Conservation (phyloP, 805 yeast genomes). For the Starmerella davenportii region DNA sequence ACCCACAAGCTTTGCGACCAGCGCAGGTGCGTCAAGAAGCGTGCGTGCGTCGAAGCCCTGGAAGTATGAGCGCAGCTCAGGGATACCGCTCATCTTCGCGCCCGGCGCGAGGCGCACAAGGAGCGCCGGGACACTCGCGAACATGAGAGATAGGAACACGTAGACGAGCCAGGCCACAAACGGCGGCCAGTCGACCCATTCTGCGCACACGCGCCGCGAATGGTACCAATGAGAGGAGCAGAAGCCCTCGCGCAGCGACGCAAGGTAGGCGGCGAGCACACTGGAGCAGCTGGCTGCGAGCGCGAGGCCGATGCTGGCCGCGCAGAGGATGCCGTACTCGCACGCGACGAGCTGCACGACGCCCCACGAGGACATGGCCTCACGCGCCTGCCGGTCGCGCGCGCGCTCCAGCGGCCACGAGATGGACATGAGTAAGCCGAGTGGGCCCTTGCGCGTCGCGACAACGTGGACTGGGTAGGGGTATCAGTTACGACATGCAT, state of each 20-base stretch:
- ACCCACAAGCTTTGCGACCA: slow-evolving; percentile 40
- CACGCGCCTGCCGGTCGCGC: slow-evolving; percentile 7
- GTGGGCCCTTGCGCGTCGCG: no score
- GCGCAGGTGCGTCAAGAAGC: slow-evolving; percentile 35
- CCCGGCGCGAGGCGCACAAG: slow-evolving; percentile 23
- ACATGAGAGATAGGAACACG: slow-evolving; percentile 24
- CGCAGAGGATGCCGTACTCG: slow-evolving; percentile 49
- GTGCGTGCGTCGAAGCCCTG: slow-evolving; percentile 42
- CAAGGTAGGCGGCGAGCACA: slow-evolving; percentile 64
- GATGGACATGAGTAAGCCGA: slow-evolving; percentile 12
- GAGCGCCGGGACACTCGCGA: slow-evolving; percentile 27
- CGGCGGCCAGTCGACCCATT: slow-evolving; percentile 19
- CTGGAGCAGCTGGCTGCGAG: slow-evolving; percentile 61
- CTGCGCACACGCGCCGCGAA: slow-evolving; percentile 49
- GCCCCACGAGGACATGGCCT: slow-evolving; percentile 1
- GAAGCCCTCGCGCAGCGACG: slow-evolving; percentile 54
- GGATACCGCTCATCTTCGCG: slow-evolving; percentile 44
- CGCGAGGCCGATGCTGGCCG: slow-evolving; percentile 61
- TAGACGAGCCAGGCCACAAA: slow-evolving; percentile 24
- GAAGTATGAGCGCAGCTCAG: slow-evolving; percentile 51
- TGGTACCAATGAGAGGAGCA: slow-evolving; percentile 45
- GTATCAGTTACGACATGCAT: no score
- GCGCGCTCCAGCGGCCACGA: slow-evolving; percentile 15
- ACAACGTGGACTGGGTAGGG: no score
- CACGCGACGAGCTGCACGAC: slow-evolving; percentile 3